phyloP scores from a whole-genome alignment of 768 basidiomycete genomes.

The Hypholoma fasciculare region DNA sequence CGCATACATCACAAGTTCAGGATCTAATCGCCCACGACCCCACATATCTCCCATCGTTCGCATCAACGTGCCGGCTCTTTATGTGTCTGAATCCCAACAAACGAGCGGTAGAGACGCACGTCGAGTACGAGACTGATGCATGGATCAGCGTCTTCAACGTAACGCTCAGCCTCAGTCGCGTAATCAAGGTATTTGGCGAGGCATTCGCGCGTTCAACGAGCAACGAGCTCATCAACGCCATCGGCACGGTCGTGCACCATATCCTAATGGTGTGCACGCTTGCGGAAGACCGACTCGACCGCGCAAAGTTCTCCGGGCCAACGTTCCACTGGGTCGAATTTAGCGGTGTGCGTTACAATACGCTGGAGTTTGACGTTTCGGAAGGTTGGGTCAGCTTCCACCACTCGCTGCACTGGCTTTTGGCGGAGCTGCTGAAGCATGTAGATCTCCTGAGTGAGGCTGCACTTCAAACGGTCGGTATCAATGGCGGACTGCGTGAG shows the following conservation, averaged over 20 bases:
- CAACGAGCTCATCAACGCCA: constrained; percentile 63
- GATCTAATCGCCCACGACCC: constrained; percentile 70
- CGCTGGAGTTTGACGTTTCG: constrained; percentile 77
- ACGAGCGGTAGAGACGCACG: constrained; percentile 76
- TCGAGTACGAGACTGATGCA: constrained; percentile 95
- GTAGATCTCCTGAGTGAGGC: constrained; percentile 65
- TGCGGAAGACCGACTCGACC: constrained; percentile 66
- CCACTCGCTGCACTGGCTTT: constrained; percentile 88
- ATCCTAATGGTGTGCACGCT: constrained; percentile 73
- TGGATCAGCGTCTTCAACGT: constrained; percentile 98
- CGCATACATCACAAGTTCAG: constrained; percentile 80
- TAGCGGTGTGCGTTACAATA: constrained; percentile 54
- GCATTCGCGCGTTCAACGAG: constrained; percentile 54
- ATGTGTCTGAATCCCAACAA: constrained; percentile 92
- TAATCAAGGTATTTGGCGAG: constrained; percentile 88
- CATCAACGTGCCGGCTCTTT: constrained; percentile 83
- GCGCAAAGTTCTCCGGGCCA: constrained; percentile 60
- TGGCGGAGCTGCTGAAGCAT: constrained; percentile 88
- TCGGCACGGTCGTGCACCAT: constrained; percentile 66
- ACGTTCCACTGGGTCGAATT: constrained; percentile 69
- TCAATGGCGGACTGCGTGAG: constrained; percentile 56
- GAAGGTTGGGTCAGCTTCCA: constrained; percentile 91
- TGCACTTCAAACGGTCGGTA: constrained; percentile 49
- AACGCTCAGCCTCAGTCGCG: constrained; percentile 84
- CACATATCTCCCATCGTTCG: constrained; percentile 69